Evolutionary conservation across 352 stramenopile genomes (phyloP).

Genomic region (Aphanomyces astaci): DNA sequence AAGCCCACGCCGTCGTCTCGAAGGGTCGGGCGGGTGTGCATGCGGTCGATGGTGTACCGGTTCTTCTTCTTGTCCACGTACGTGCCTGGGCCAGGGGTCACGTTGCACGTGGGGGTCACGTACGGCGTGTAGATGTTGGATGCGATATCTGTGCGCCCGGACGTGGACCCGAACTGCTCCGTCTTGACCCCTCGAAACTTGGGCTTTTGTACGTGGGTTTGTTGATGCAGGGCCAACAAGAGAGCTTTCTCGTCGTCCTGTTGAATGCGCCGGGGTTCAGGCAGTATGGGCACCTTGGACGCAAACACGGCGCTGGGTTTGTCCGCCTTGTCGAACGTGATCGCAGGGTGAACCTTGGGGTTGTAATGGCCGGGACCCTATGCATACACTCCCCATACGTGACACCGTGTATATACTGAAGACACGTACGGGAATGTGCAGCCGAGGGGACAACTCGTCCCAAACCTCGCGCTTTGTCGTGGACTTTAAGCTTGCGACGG

Average conservation of each 20-base stretch:
- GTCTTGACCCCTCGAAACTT: constrained; percentile 18
- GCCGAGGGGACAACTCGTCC: constrained; percentile 47
- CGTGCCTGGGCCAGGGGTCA: constrained; percentile 48
- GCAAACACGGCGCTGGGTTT: constrained; percentile 56
- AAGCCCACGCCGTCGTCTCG: constrained; percentile 49
- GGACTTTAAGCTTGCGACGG: constrained; percentile 41
- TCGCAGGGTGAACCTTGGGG: neutral
- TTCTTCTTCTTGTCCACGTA: constrained; percentile 31
- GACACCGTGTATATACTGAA: no score
- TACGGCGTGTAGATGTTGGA: constrained; percentile 51
- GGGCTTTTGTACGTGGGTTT: constrained; percentile 7
- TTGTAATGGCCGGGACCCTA: constrained; percentile 55
- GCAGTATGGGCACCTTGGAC: constrained; percentile 65
- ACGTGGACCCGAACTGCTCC: constrained; percentile 67
- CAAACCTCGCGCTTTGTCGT: constrained; percentile 69
- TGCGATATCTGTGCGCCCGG: constrained; percentile 40
- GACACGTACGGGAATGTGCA: constrained; percentile 31
- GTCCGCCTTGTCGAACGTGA: neutral
- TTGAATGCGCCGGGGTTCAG: constrained; percentile 32
- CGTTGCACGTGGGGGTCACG: constrained; percentile 46
- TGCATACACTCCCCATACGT: neutral
- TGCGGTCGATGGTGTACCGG: constrained; percentile 1
- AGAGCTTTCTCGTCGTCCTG: constrained; percentile 54
- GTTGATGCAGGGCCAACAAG: constrained; percentile 10
- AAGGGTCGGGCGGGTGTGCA: constrained; percentile 21